Evolutionary conservation across 305 asterid genomes (phyloP), one percentile per base, ranked within the genome.

Genomic region (Fraxinus velutina): DNA sequence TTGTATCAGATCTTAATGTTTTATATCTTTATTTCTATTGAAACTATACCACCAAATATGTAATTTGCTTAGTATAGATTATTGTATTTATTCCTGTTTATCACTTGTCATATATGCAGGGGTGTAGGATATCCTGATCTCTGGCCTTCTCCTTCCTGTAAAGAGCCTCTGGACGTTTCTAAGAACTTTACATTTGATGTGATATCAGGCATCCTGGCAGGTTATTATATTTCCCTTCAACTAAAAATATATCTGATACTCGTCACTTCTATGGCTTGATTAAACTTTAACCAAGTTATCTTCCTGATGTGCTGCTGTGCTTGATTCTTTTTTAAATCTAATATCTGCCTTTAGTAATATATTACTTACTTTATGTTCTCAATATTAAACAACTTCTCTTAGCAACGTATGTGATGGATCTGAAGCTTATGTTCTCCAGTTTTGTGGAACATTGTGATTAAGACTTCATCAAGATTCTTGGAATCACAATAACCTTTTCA

Each of bases 81-180:
- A n/a, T 30, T 29, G 8, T 22, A 24, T 22, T 68, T 10, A 29
- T 29, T 27, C n/a, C 21, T 29, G 75, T 13, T 68, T 68, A 68
- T 68, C 30, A 9, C 73, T 24, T 68, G 21, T n/a, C 5, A 36
- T 82, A 47, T 50, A 50, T 73, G 75, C 91, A 95, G 98, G 98
- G 98, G 98, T 80, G 72, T 81, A 81, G 98, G 98, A 81, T 93
- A 95, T 86, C 98, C 98, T 78, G 98, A 93, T 86, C 93, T 95
- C 60, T 95, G 98, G 98, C 98, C 98, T 84, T 91, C 98, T 9
- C 24, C 93, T 79, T 85, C 92, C 82, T 95, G 98, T 89, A 92
- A 83, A 89, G 98, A 95, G 86, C 98, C 98, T 27, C 87, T 95
- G 85, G 98, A 95, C 80, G 97, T 95, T 77, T 91, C 98, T 33